Evolutionary conservation across 192 early-diverging fungal species (phyloP), one percentile per base, ranked within the genome.

Genomic region (Backusella westeae): DNA sequence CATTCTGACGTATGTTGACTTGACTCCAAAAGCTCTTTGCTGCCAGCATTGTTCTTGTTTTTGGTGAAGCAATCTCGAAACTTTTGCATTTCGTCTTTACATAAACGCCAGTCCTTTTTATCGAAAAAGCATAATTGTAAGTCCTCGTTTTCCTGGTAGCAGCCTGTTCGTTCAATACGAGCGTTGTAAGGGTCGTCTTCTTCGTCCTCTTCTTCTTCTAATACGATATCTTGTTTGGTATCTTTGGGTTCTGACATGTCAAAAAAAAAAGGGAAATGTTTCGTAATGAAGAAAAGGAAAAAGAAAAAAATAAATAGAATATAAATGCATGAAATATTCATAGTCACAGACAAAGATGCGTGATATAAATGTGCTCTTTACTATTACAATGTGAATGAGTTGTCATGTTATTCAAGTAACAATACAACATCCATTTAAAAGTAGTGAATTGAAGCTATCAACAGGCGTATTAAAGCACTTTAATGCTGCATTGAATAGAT

Each of bases 61-160:
- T 79, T 80, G 76, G 85, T 85, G 87, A 89, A 96, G 75, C 96
- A 98, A 15, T 89, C 82, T 38, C 87, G 85, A 83, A 98, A 98
- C 34, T 82, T 87, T n/a, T 79, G 36, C 89, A 98, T 91, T 76
- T 94, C 93, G 35, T 83, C 85, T 52, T 85, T 77, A 78, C 96
- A 98, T 49, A 87, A 81, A 46, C 96, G 89, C 94, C 95, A 98
- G 83, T 98, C 96, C 71, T 92, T 89, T 17, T 88, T 94, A 65
- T 95, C 93, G 23, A 87, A 89, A 80, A 94, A 91, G 81, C 96
- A 98, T 74, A 94, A 81, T 69, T 94, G 92, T 46, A 98, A 85
- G 2, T 76, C 83, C 69, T 95, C 93, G 83, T 97, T 95, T 78
- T 98, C 90, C 23, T 85, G 76, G 75, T 81, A 88, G 77, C 96